Evolutionary conservation across 2,329 filamentous ascomycete species (phyloP).

Genomic region (Raffaelea ambrosiae): DNA sequence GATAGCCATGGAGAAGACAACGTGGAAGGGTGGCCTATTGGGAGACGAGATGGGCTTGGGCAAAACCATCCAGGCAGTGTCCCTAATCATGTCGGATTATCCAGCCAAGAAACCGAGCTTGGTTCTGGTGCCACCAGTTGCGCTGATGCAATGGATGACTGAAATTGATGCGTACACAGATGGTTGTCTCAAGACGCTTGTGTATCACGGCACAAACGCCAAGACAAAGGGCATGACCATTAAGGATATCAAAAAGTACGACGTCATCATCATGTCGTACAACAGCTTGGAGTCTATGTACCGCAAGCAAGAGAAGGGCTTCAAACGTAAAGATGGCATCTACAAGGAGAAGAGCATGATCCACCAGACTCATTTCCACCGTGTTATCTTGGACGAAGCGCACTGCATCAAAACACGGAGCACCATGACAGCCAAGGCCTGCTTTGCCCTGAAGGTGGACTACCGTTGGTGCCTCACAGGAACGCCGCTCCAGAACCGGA

Average conservation of each 20-base stretch:
- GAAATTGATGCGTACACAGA: slow-evolving; percentile 78
- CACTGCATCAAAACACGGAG: slow-evolving; percentile 85
- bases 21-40: slow-evolving; percentile 82
- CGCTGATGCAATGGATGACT: slow-evolving; percentile 88
- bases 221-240: slow-evolving; percentile 70
- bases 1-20: slow-evolving; percentile 74
- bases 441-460: slow-evolving; percentile 77
- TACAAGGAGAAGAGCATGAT: slow-evolving; percentile 75
- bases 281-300: slow-evolving; percentile 85
- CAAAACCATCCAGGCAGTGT: slow-evolving; percentile 97
- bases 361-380: slow-evolving; percentile 80
- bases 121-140: slow-evolving; percentile 86
- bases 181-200: slow-evolving; percentile 79
- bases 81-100: slow-evolving; percentile 95
- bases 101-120: slow-evolving; percentile 75
- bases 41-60: slow-evolving; percentile 99
- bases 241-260: slow-evolving; percentile 69
- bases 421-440: slow-evolving; percentile 88
- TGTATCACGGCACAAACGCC: slow-evolving; percentile 80
- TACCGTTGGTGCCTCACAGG: slow-evolving; percentile 96
- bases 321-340: slow-evolving; percentile 68
- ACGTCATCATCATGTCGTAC: slow-evolving; percentile 98
- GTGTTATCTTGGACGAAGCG: slow-evolving; percentile 80
- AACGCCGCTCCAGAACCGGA: slow-evolving; percentile 92
- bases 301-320: slow-evolving; percentile 87